These are phyloP conservation scores for Peribolospora kevripleyi DNA, from an alignment of 768 basidiomycete species.

Conservation along the genomic window DNA sequence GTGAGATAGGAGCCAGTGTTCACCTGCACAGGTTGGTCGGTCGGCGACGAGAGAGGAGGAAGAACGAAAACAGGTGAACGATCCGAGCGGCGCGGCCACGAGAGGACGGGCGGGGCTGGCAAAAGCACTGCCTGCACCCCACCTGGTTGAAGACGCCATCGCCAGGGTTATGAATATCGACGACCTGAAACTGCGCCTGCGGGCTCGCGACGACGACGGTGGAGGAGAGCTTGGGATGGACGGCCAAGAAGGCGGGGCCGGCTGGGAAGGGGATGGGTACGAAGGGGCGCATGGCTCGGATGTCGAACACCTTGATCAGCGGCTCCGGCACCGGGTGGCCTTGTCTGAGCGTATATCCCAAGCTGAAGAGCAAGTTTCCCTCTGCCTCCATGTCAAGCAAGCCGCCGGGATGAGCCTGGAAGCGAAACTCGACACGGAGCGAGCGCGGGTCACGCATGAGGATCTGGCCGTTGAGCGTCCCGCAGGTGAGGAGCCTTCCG, in stretches of 20 bases:
- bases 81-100: conserved; percentile 13
- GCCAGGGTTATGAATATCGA: conserved; percentile 52
- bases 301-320: conserved; percentile 73
- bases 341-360: conserved; percentile 71
- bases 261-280: conserved; percentile 68
- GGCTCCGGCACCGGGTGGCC: conserved; percentile 72
- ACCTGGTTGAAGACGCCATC: conserved; percentile 52
- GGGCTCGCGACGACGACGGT: conserved; percentile 50
- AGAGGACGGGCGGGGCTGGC: conserved; percentile 3
- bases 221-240: conserved; percentile 50
- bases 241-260: conserved; percentile 60
- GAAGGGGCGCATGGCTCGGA: conserved; percentile 56
- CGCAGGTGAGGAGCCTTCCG: conserved; percentile 2
- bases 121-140: not conserved
- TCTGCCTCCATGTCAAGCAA: conserved; percentile 55
- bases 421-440: conserved; percentile 30
- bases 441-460: conserved; percentile 48
- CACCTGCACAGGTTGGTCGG: conserved; percentile 8
- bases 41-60: not conserved
- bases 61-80: conserved; percentile 12
- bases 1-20: conserved; percentile 41
- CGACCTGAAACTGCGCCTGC: conserved; percentile 60
- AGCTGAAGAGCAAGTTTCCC: conserved; percentile 60
- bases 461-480: conserved; percentile 39
- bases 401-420: conserved; percentile 58